Evolutionary conservation across 208 protist genomes (phyloP).

Genomic region (Crithidia acanthocephali): DNA sequence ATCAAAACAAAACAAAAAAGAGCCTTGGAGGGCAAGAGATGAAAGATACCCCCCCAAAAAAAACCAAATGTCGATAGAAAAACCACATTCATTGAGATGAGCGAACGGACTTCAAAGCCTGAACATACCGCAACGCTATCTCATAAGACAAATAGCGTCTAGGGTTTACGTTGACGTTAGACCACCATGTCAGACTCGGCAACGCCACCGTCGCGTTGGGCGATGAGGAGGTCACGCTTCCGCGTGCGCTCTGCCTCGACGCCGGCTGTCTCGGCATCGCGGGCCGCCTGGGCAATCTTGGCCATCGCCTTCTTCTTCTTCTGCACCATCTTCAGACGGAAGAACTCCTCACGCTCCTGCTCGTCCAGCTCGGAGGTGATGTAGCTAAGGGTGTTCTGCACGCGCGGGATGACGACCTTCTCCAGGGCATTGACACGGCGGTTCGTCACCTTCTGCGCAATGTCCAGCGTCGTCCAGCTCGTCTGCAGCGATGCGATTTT

Average conservation of each 20-base stretch:
- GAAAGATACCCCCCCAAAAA: too few species aligned
- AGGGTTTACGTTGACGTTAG: too few species aligned
- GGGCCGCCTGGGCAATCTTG: slow-evolving; percentile 39
- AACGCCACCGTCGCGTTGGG: slow-evolving; percentile 43
- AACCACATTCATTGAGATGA: too few species aligned
- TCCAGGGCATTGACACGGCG: slow-evolving; percentile 99
- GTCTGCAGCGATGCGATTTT: slow-evolving; percentile 98
- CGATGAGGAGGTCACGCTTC: slow-evolving; percentile 29
- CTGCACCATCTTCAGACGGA: slow-evolving; percentile 98
- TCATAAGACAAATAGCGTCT: too few species aligned
- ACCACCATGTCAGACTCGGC: slow-evolving; percentile 81
- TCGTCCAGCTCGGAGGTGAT: slow-evolving; percentile 99
- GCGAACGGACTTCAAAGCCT: too few species aligned
- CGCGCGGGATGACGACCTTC: slow-evolving; percentile 98
- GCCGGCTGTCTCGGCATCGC: slow-evolving; percentile 43
- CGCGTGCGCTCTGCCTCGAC: slow-evolving; percentile 37
- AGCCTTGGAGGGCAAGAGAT: too few species aligned
- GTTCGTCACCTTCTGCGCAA: slow-evolving; percentile 99
- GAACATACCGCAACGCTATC: too few species aligned
- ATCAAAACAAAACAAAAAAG: too few species aligned
- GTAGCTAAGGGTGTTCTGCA: slow-evolving; percentile 98
- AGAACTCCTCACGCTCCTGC: slow-evolving; percentile 99
- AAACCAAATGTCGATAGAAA: too few species aligned
- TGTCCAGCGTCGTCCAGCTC: slow-evolving; percentile 97
- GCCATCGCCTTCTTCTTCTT: slow-evolving; percentile 96